Percentiles rank a stretch among this genome's conserved stretches.
Conservation (phyloP, 768 basidiomycete species). For the Trametes cingulata region DNA sequence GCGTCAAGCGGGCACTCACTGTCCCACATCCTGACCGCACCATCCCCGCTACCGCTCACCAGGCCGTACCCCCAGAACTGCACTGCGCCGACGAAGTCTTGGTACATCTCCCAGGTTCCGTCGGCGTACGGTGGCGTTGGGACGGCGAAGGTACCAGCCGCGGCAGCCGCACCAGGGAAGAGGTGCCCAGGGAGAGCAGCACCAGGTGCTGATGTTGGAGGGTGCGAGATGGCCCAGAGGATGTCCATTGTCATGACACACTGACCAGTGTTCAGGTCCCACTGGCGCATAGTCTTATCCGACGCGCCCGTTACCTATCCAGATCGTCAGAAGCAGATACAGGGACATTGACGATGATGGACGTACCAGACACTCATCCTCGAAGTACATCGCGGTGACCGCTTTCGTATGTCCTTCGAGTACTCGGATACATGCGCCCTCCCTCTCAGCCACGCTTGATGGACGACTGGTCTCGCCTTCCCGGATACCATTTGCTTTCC, state of each 20-base stretch:
- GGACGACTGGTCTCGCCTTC: constrained; percentile 32
- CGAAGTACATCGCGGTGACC: constrained; percentile 93
- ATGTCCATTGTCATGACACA: constrained; percentile 99
- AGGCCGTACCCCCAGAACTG: constrained; percentile 99
- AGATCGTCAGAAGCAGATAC: background rate
- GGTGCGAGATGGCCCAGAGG: constrained; percentile 97
- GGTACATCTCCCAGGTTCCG: constrained; percentile 92
- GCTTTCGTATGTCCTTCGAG: constrained; percentile 92
- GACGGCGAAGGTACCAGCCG: constrained; percentile 69
- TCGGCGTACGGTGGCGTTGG: constrained; percentile 88
- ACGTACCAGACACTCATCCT: constrained; percentile 87
- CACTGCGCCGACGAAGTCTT: constrained; percentile 96
- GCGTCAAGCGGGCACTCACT: constrained; percentile 58
- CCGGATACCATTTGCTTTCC: constrained; percentile 41
- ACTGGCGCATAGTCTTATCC: constrained; percentile 97
- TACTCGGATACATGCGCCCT: constrained; percentile 67
- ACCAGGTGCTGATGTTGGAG: constrained; percentile 49
- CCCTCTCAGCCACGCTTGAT: constrained; percentile 43
- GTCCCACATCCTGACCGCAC: constrained; percentile 99
- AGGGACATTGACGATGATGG: constrained; percentile 10
- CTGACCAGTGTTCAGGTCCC: constrained; percentile 97
- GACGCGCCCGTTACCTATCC: constrained; percentile 92
- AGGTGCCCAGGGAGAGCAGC: constrained; percentile 43
- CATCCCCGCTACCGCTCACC: constrained; percentile 96
- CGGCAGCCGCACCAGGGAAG: constrained; percentile 54